These are phyloP conservation scores for Phytopythium boreale DNA, from an alignment of 352 stramenopile species.

Conservation along the genomic window DNA sequence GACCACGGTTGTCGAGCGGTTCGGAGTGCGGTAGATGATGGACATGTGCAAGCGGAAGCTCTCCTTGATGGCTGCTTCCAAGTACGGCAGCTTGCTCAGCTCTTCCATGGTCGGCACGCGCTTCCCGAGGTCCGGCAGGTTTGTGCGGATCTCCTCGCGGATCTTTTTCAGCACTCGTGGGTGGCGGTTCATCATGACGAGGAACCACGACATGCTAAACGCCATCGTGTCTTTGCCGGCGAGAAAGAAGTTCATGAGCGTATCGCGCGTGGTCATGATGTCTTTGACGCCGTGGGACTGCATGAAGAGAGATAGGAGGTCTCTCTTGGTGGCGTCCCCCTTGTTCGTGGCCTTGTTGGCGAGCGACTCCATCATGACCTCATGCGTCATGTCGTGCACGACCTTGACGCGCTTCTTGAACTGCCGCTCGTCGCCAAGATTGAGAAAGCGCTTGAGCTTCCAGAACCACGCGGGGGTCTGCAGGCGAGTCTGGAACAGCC, in stretches of 20 bases:
- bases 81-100: conserved; percentile 39
- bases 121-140: conserved; percentile 19
- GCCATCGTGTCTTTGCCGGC: conserved; percentile 70
- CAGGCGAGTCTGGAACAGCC: conserved; percentile 23
- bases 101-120: conserved; percentile 24
- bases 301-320: conserved; percentile 44
- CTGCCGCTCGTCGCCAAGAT: conserved; percentile 22
- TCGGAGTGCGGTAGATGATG: conserved; percentile 23
- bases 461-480: conserved; percentile 33
- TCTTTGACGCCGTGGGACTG: conserved; percentile 25
- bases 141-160: conserved; percentile 26
- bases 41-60: conserved; percentile 47
- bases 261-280: conserved; percentile 43
- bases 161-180: conserved; percentile 37
- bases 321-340: conserved; percentile 7
- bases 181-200: conserved; percentile 62
- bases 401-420: conserved; percentile 20
- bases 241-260: conserved; percentile 67
- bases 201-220: conserved; percentile 54
- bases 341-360: conserved; percentile 6
- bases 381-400: conserved; percentile 25
- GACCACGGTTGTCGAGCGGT: conserved; percentile 8
- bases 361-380: conserved; percentile 26
- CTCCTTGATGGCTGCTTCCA: conserved; percentile 44
- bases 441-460: conserved; percentile 29